These are phyloP conservation scores for Scortechinia acanthostroma DNA, from an alignment of 2,329 filamentous ascomycete genomes.

Conservation along the genomic window DNA sequence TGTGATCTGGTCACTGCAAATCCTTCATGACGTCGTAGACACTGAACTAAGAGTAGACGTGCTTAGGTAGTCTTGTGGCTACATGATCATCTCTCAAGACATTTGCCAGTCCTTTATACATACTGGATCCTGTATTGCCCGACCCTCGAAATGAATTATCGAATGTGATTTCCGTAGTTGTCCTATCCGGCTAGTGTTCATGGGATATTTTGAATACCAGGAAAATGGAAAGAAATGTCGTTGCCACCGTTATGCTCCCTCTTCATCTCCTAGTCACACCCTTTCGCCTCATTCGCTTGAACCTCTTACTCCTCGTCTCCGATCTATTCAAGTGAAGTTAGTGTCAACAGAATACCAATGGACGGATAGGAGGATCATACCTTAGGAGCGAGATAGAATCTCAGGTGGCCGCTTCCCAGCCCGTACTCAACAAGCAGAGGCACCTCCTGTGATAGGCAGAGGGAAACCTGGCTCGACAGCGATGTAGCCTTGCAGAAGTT, in stretches of 20 bases:
- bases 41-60: no score
- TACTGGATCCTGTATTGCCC: no score
- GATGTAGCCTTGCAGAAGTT: constrained; percentile 98
- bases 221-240: background rate
- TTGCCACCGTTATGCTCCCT: background rate
- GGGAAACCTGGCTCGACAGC: constrained; percentile 74
- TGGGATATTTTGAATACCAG: background rate
- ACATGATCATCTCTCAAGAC: no score
- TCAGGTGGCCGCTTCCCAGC: constrained; percentile 78
- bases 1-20: no score
- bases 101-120: no score
- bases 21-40: no score
- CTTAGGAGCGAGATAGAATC: constrained; percentile 98
- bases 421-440: constrained; percentile 90
- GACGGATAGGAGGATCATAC: constrained; percentile 36
- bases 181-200: background rate
- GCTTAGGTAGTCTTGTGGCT: no score
- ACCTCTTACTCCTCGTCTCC: constrained; percentile 51
- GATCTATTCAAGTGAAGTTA: constrained; percentile 46
- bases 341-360: background rate
- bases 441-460: constrained; percentile 92
- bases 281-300: no score
- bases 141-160: no score
- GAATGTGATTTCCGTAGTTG: no score
- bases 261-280: no score